Evolutionary conservation across 2,329 filamentous ascomycete species (phyloP), one percentile per base, ranked within the genome.

Genomic region (Talaromyces sp.): DNA sequence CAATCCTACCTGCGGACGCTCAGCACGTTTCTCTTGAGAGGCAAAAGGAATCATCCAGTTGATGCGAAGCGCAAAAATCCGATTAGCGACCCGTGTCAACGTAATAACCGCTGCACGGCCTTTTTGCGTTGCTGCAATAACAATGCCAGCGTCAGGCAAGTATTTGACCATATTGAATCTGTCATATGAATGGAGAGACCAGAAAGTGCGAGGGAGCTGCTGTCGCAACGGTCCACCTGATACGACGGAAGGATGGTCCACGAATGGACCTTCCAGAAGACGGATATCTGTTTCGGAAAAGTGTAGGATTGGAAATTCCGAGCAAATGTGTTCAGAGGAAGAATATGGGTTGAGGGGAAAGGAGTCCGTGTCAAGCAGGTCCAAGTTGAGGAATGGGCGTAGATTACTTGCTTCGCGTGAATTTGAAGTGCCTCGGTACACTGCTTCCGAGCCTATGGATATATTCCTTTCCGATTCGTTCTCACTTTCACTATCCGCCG

Each of bases 111-210:
- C 82, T 22, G 81, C 84, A 4, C 84, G 81, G 3, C 87, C 87
- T 62, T 83, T 82, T 56, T 87, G 86, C 1, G 83, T 84, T 0
- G 82, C 87, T 2, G 86, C 77, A 31, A 88, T 73, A 33, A 89
- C 81, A 54, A 88, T 75, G 3, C 86, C 86, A 5, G 88, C 77
- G 43, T 87, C 83, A 0, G 86, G 84, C 17, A 89, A 82, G 61
- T 87, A 82, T 13, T 83, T 80, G 27, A 82, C 76, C 80, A 87
- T 84, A 71, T 86, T 87, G 43, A 88, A 80, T 8, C 87, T 83
- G 66, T 86, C 82, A 54, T 72, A 77, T 10, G 49, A 54, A 35
- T 62, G 22, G 31, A 66, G 19, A 9, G 52, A 41, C 11, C 54
- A 58, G 17, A 59, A 49, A 2, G 43, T 50, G 7, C 39, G 59